Percentiles rank a stretch among this genome's conserved stretches.
phyloP scores from a whole-genome alignment of 495 filamentous ascomycete species.

The Podospora bellae-mahoneyi region DNA sequence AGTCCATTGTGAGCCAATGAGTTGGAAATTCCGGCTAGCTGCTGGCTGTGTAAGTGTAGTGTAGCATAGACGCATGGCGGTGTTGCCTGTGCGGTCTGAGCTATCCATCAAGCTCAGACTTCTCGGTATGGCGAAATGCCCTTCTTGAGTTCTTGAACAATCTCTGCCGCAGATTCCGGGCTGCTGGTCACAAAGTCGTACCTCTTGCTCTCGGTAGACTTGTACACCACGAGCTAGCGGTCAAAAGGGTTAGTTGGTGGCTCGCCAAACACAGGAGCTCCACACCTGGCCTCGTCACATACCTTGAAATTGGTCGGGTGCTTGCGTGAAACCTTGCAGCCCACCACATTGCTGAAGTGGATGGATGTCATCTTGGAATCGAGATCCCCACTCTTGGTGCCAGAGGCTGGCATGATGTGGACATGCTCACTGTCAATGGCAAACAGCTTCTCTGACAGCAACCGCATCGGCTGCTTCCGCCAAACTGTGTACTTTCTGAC shows the following conservation, averaged over 20 bases:
- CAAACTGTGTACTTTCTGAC: conserved; percentile 88
- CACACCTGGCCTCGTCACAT: conserved; percentile 21
- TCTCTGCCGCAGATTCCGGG: conserved; percentile 75
- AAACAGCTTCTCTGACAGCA: conserved; percentile 78
- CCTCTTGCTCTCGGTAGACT: conserved; percentile 81
- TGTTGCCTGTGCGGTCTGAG: not conserved
- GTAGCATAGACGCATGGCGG: not conserved
- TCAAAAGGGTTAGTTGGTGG: conserved; percentile 14
- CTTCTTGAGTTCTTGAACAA: conserved; percentile 83
- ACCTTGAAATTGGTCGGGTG: conserved; percentile 91
- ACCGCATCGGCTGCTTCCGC: conserved; percentile 91
- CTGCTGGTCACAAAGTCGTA: conserved; percentile 94
- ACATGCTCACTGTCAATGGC: conserved; percentile 94
- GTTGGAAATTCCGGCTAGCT: not conserved
- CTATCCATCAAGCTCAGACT: conserved; percentile 20
- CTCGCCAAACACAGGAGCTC: not conserved
- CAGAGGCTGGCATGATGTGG: conserved; percentile 77
- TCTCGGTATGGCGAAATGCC: conserved; percentile 56
- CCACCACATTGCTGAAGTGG: conserved; percentile 87
- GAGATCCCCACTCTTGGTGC: conserved; percentile 55
- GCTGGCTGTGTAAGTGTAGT: not conserved
- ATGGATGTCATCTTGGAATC: conserved; percentile 83
- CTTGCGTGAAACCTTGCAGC: conserved; percentile 85
- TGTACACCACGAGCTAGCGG: conserved; percentile 65
- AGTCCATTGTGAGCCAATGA: not conserved